Base-by-base conservation (phyloP, 352 stramenopile genomes). In the Pythium folliculosum region DNA sequence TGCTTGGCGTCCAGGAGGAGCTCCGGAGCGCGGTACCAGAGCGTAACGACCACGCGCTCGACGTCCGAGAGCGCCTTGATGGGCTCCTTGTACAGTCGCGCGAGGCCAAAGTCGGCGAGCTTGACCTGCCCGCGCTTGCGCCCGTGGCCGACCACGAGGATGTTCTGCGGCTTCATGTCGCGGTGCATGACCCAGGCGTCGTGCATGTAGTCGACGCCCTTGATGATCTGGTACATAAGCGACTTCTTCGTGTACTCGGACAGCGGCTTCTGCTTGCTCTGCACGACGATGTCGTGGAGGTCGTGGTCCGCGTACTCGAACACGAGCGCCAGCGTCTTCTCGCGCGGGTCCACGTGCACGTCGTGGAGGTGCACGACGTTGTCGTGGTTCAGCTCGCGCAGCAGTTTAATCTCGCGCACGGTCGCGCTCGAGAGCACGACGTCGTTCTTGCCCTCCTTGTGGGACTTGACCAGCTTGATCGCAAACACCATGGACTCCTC, bases 21-120 rank as follows among this genome's bases (percentile, higher is more conserved):
- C 75, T 99, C 96, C 1, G 95, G 95, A 8, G 95, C 94, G 12
- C 96, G 85, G 64, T 99, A 99, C 96, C 95, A 98, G 6, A 99
- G 80, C 30, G 95, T 99, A 57, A 99, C 96, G 19, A 99, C 96
- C 48, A 98, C 86, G 22, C 88, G 81, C 70, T 96, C 88, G 9
- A 96, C 88, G 58, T 96, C 88, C 40, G 88, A 91, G 5, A 97
- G 79, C 32, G 88, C 85, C 60, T 96, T 95, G 63, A 96, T 91
- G 6, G 89, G 89, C 67, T 96, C 87, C 56, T 90, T 92, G 76
- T 95, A 97, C 32, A 95, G 80, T 13, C 89, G 84, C n/a, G 89
- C 88, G 2, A 97, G 72, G 8, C 89, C 89, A 44, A 97, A 92
- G 73, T 97, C 89, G 43, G 75, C 85, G 3, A 95, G 67, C 59